Conservation (phyloP, 331 rosid species). For the Rhamnella rubrinervis region DNA sequence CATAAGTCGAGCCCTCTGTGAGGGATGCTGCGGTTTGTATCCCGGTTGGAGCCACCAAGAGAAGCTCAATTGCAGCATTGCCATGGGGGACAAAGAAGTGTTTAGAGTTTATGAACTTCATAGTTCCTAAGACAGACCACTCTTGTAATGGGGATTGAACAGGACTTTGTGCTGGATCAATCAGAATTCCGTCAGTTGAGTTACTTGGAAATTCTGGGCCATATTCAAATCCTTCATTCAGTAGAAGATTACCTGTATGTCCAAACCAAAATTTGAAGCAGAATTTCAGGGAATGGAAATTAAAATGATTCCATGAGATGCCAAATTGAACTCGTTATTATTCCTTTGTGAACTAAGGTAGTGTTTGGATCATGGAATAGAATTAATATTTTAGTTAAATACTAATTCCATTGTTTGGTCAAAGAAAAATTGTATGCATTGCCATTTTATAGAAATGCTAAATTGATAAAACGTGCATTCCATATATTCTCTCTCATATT, state of each 20-base stretch:
- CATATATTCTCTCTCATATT: too few relatives aligned
- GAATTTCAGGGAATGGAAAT: too few relatives aligned
- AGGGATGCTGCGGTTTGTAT: conserved; percentile 26
- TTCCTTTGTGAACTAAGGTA: too few relatives aligned
- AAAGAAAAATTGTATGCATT: too few relatives aligned
- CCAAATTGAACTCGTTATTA: too few relatives aligned
- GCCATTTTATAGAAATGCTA: too few relatives aligned
- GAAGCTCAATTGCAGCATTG: conserved; percentile 34
- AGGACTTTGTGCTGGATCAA: conserved; percentile 28
- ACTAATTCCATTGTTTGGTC: too few relatives aligned
- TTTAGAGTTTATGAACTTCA: conserved; percentile 27
- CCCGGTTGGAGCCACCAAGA: conserved; percentile 37
- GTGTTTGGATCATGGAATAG: too few relatives aligned
- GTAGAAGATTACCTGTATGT: conserved; percentile 21
- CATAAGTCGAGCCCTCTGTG: conserved; percentile 25
- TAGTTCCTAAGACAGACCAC: conserved; percentile 31
- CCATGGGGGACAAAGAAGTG: conserved; percentile 40
- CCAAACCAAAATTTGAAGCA: background rate
- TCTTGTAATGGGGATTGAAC: conserved; percentile 27
- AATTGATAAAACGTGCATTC: too few relatives aligned
- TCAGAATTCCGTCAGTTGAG: conserved; percentile 33
- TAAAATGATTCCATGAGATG: too few relatives aligned
- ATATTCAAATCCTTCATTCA: conserved; percentile 34
- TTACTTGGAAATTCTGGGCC: conserved; percentile 30
- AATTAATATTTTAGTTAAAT: too few relatives aligned